These are phyloP conservation scores for Didymosphaeria variabile DNA, from an alignment of 2,329 filamentous ascomycete species.

Conservation along the genomic window DNA sequence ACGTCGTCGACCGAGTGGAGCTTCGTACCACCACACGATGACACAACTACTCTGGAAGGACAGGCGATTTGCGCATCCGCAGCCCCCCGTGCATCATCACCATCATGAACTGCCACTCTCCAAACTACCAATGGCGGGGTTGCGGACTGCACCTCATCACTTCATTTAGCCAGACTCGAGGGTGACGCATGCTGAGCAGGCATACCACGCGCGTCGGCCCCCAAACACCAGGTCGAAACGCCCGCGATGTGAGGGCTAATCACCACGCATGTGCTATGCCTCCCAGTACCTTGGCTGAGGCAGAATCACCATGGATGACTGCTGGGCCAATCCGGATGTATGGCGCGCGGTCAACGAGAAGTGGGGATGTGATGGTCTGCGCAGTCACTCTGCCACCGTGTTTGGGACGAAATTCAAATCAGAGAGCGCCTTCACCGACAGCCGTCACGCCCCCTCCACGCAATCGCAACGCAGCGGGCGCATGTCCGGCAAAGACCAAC, in stretches of 20 bases:
- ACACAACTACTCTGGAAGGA: neutral
- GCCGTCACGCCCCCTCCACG: neutral
- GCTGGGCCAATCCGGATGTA: neutral
- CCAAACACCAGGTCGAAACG: slow-evolving; percentile 14
- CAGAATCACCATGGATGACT: neutral
- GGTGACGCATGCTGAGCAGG: slow-evolving; percentile 3
- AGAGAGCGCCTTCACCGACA: too few species aligned
- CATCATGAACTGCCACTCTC: neutral
- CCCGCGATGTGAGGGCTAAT: neutral
- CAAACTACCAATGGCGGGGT: neutral
- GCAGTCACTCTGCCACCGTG: neutral
- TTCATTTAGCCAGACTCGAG: neutral
- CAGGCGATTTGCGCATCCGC: neutral
- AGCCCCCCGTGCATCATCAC: neutral
- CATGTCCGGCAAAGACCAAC: neutral
- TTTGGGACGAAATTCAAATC: too few species aligned
- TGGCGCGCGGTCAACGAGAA: neutral
- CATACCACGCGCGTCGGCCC: slow-evolving; percentile 13
- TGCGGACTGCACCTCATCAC: too few species aligned
- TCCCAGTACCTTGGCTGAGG: neutral
- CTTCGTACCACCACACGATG: neutral
- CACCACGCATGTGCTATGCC: neutral
- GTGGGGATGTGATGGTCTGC: neutral
- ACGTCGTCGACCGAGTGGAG: neutral
- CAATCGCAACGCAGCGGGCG: neutral